These are phyloP conservation scores for Alliaria petiolata DNA, from an alignment of 345 rosid species.

Conservation along the genomic window DNA sequence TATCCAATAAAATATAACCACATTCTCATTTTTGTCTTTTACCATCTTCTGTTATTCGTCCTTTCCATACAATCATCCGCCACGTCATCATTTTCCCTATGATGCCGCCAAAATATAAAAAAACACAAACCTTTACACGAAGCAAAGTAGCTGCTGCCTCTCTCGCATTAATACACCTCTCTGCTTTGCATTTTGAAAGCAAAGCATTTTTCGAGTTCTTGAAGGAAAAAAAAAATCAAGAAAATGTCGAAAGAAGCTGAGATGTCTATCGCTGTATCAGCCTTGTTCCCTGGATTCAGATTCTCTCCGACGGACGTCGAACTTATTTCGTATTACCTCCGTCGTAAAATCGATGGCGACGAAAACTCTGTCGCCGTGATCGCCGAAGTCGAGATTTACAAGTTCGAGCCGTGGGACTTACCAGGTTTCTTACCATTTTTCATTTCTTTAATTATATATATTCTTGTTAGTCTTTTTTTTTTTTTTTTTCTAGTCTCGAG, in stretches of 20 bases:
- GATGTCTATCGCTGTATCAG: conserved; percentile 53
- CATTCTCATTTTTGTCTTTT: conserved; percentile 13
- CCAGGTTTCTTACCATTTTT: conserved; percentile 46
- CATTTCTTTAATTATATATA: not conserved
- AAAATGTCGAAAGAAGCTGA: conserved; percentile 58
- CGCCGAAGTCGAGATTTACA: conserved; percentile 68
- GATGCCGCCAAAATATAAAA: conserved; percentile 14
- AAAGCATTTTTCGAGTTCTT: not conserved
- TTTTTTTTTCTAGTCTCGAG: too few species aligned
- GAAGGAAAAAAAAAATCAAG: not conserved
- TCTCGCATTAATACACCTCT: not conserved
- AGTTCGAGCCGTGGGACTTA: conserved; percentile 85
- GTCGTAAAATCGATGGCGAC: conserved; percentile 69
- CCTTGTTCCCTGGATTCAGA: conserved; percentile 78
- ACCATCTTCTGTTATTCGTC: conserved; percentile 10
- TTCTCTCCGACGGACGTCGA: conserved; percentile 86
- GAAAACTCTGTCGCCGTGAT: conserved; percentile 70
- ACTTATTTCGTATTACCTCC: conserved; percentile 69
- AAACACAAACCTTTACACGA: conserved; percentile 22
- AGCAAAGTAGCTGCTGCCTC: conserved; percentile 26
- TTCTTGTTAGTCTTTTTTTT: not conserved
- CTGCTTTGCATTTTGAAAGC: not conserved
- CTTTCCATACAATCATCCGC: not conserved
- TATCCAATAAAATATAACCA: not conserved
- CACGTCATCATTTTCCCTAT: conserved; percentile 1